Conservation (phyloP, 2,329 filamentous ascomycete species). For the Aspergillus ochraceus region DNA sequence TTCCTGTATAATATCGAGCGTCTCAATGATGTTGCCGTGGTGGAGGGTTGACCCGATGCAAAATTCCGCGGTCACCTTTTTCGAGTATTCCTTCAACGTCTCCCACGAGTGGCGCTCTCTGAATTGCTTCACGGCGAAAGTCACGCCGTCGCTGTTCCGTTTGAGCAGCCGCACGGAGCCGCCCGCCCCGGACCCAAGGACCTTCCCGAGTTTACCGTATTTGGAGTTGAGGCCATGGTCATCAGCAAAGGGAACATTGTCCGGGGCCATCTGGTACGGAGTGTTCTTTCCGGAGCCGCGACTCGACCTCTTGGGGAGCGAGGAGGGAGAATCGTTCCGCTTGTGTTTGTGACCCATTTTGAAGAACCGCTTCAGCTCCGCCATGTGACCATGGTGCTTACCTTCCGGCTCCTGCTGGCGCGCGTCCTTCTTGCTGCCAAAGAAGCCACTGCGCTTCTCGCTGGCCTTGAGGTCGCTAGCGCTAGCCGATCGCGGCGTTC, state of each 20-base stretch:
- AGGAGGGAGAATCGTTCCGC: slow-evolving; percentile 58
- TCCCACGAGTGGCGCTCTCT: slow-evolving; percentile 89
- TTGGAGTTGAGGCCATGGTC: slow-evolving; percentile 88
- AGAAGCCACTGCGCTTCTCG: slow-evolving; percentile 56
- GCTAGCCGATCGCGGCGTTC: slow-evolving; percentile 50
- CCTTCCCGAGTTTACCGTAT: slow-evolving; percentile 93
- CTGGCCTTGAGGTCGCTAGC: slow-evolving; percentile 42
- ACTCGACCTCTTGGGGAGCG: slow-evolving; percentile 57
- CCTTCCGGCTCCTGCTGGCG: slow-evolving; percentile 50
- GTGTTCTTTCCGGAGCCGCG: slow-evolving; percentile 56
- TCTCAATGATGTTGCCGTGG: slow-evolving; percentile 98
- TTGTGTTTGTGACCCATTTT: slow-evolving; percentile 70
- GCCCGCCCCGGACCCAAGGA: slow-evolving; percentile 89
- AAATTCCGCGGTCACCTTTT: slow-evolving; percentile 97
- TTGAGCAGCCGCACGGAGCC: slow-evolving; percentile 95
- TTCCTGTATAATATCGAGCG: slow-evolving; percentile 92
- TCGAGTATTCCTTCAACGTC: slow-evolving; percentile 91
- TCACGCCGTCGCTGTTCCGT: slow-evolving; percentile 84
- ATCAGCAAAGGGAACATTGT: slow-evolving; percentile 80
- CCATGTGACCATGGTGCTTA: slow-evolving; percentile 73
- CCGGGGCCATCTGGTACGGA: slow-evolving; percentile 52
- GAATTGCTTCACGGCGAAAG: slow-evolving; percentile 98
- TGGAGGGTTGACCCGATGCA: slow-evolving; percentile 96
- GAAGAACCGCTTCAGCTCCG: slow-evolving; percentile 95
- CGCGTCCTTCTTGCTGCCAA: slow-evolving; percentile 55